Base-by-base conservation (phyloP, 768 basidiomycete species). In the Boletus rubroflammeus region DNA sequence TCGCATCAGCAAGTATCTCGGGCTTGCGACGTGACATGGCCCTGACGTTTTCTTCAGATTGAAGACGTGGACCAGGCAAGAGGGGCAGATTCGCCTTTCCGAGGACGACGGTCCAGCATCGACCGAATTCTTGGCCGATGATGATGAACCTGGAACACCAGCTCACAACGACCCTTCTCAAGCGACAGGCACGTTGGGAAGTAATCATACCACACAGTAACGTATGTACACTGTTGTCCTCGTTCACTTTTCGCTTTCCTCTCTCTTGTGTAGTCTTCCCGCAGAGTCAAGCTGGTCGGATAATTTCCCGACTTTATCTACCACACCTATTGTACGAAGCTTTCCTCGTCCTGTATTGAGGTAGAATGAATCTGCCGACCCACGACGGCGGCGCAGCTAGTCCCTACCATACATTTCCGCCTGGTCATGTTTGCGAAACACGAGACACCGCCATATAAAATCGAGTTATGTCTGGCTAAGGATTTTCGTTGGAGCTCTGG, bases 81-180 rank as follows among this genome's bases (percentile, higher is more conserved):
- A 84, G 55, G 86, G 86, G 3, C 75, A 67, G 6, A 85, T 89
- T 51, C 79, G 86, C 9, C 75, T 89, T 21, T 86, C 85, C 44
- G 77, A 81, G 62, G 87, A 89, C 58, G 85, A 88, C 50, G 84
- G 85, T 0, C 86, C 86, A 13, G 76, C 86, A n/a, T 78, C 85
- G n/a, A 73, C 75, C 15, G 82, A 84, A 50, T 88, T 88, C 56
- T 60, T 89, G 45, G 78, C 81, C 31, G 77, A 81, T 44, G 83
- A 83, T 43, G 84, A 77, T 17, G 67, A 62, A 23, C 55, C 80
- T 13, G 79, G 76, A 32, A 68, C 76, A 29, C 72, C 68, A 26
- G 59, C 63, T 25, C 66, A 63, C 54, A 57, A 59, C 35, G 66
- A 70, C 31, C 61, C 70, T 10, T 51, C 57, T 17, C 61, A 55